A percentile compares a stretch with the other conserved stretches of the same genome.
Evolutionary conservation across 306 rosid genomes (phyloP).

Genomic region (Purshia tridentata): DNA sequence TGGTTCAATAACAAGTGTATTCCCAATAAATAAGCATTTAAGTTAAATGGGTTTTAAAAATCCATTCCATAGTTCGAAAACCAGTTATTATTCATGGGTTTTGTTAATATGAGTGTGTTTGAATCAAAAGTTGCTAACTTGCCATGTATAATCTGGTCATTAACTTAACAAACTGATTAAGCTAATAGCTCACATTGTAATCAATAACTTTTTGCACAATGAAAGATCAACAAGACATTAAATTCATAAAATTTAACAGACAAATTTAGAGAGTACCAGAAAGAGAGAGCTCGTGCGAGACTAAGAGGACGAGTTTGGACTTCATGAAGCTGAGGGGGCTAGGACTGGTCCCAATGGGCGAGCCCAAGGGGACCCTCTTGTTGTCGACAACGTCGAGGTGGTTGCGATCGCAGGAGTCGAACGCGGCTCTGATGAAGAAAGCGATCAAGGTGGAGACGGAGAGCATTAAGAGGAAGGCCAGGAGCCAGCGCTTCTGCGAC

Average conservation of each 20-base stretch:
- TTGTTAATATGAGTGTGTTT: not conserved
- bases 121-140: conserved; percentile 2
- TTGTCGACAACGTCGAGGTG: conserved; percentile 22
- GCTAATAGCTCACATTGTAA: not conserved
- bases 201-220: not conserved
- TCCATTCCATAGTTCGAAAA: not conserved
- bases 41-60: not conserved
- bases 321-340: conserved; percentile 70
- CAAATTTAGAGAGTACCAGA: conserved; percentile 46
- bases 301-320: conserved; percentile 82
- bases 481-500: conserved; percentile 37
- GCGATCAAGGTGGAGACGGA: conserved; percentile 41
- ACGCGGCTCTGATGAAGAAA: conserved; percentile 51
- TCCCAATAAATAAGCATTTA: not conserved
- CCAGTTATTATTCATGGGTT: not conserved
- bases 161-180: not conserved
- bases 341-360: conserved; percentile 24
- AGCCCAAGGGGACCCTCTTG: conserved; percentile 18
- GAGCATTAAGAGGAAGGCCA: conserved; percentile 37
- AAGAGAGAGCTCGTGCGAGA: conserved; percentile 82
- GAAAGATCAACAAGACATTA: not conserved
- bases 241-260: not conserved
- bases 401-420: conserved; percentile 48
- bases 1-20: not conserved
- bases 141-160: not conserved